phyloP scores from a whole-genome alignment of 139 green algal genomes.

The Spirogloea muscicola region DNA sequence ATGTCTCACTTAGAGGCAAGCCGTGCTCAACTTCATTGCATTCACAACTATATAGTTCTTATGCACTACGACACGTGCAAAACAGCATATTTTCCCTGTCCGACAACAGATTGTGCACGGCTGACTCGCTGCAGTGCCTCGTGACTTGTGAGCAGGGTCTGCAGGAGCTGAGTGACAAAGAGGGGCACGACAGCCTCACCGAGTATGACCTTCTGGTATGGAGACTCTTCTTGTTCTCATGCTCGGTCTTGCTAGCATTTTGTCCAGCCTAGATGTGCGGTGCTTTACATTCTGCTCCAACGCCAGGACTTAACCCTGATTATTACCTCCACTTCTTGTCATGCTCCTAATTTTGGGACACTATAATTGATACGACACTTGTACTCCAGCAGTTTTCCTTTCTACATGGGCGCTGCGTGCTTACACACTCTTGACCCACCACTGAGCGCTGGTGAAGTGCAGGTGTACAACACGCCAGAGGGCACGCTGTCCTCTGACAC shows the following conservation, averaged over 20 bases:
- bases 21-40: too few relatives aligned
- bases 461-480: constrained; percentile 41
- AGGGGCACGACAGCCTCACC: too few relatives aligned
- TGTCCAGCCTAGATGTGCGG: neutral
- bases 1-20: too few relatives aligned
- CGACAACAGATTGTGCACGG: too few relatives aligned
- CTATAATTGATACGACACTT: neutral
- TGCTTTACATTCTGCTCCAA: neutral
- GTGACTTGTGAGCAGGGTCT: too few relatives aligned
- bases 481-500: constrained; percentile 39
- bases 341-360: neutral
- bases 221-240: neutral
- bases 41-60: too few relatives aligned
- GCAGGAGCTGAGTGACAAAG: too few relatives aligned
- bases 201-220: too few relatives aligned
- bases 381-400: neutral
- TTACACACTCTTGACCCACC: neutral
- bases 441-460: neutral
- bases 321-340: neutral
- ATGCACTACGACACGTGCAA: too few relatives aligned
- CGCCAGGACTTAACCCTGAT: neutral
- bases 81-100: too few relatives aligned
- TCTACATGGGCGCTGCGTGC: neutral
- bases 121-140: too few relatives aligned
- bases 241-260: neutral